phyloP scores from a whole-genome alignment of 1,284 basidiomycete species.

The Xerocomus amazonicus region DNA sequence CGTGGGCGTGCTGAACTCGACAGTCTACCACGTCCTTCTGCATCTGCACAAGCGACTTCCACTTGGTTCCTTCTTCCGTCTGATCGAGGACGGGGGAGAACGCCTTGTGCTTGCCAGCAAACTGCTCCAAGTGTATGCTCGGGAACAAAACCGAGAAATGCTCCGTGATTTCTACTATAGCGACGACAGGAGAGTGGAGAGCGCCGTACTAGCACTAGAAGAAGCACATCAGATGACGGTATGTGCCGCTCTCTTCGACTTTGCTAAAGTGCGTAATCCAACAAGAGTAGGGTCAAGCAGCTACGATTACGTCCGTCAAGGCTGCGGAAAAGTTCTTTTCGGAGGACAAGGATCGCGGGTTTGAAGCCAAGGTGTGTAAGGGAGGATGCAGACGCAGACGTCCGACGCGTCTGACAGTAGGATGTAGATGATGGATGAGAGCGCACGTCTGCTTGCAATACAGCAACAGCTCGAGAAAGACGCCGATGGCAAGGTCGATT shows the following conservation, averaged over 20 bases:
- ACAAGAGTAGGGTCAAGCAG: slow-evolving; percentile 55
- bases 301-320: slow-evolving; percentile 71
- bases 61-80: slow-evolving; percentile 90
- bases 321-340: slow-evolving; percentile 89
- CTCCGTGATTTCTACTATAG: slow-evolving; percentile 97
- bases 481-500: slow-evolving; percentile 66
- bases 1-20: not conserved
- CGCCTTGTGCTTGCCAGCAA: slow-evolving; percentile 69
- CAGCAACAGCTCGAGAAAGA: slow-evolving; percentile 91
- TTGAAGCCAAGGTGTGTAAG: slow-evolving; percentile 80
- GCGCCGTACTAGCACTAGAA: slow-evolving; percentile 80
- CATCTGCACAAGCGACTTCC: slow-evolving; percentile 80
- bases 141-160: slow-evolving; percentile 88
- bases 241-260: slow-evolving; percentile 20
- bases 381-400: not conserved
- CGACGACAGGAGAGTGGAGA: slow-evolving; percentile 92
- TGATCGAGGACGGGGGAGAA: slow-evolving; percentile 86
- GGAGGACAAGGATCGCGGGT: slow-evolving; percentile 87
- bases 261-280: slow-evolving; percentile 5
- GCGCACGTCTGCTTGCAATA: slow-evolving; percentile 65
- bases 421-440: slow-evolving; percentile 88
- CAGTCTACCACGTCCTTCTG: slow-evolving; percentile 89
- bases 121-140: slow-evolving; percentile 83
- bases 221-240: slow-evolving; percentile 70
- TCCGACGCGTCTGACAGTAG: not conserved